A percentile compares a stretch with the other conserved stretches of the same genome.
Conservation (phyloP, 805 yeast genomes). For the Grigorovia yakushimaensis region DNA sequence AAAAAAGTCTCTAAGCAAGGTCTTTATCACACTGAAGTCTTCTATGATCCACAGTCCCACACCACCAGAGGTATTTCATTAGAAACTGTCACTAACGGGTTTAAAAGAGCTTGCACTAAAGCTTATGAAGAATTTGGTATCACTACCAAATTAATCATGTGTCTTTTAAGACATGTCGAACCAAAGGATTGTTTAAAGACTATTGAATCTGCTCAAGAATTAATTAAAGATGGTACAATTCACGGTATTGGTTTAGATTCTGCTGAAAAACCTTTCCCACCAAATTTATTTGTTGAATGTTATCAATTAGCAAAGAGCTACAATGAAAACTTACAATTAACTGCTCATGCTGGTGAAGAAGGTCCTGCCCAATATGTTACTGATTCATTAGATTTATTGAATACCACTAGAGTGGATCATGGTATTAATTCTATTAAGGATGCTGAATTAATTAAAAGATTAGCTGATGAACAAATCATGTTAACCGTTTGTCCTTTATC, state of each 20-base stretch:
- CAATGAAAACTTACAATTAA: constrained; percentile 48
- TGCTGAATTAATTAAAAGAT: constrained; percentile 42
- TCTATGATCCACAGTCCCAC: constrained; percentile 82
- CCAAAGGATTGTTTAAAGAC: constrained; percentile 48
- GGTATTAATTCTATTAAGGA: constrained; percentile 60
- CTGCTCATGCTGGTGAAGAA: constrained; percentile 89
- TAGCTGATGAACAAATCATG: constrained; percentile 47
- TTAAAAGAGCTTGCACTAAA: constrained; percentile 54
- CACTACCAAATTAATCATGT: constrained; percentile 68
- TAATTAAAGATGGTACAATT: constrained; percentile 47
- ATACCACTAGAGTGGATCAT: constrained; percentile 69
- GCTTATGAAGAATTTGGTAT: constrained; percentile 54
- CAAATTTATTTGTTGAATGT: constrained; percentile 56
- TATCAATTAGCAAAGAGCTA: constrained; percentile 39
- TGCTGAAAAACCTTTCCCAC: constrained; percentile 70
- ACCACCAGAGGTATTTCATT: constrained; percentile 54
- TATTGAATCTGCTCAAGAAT: constrained; percentile 42
- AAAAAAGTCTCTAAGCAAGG: constrained; percentile 49
- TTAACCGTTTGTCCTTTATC: constrained; percentile 71
- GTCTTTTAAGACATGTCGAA: constrained; percentile 69
- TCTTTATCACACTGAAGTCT: constrained; percentile 61
- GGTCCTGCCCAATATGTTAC: constrained; percentile 64
- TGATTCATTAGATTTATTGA: constrained; percentile 47
- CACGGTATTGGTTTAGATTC: constrained; percentile 80
- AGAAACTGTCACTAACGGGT: constrained; percentile 54